Conservation (phyloP, 2,329 filamentous ascomycete species). For the Diplodia corticola region DNA sequence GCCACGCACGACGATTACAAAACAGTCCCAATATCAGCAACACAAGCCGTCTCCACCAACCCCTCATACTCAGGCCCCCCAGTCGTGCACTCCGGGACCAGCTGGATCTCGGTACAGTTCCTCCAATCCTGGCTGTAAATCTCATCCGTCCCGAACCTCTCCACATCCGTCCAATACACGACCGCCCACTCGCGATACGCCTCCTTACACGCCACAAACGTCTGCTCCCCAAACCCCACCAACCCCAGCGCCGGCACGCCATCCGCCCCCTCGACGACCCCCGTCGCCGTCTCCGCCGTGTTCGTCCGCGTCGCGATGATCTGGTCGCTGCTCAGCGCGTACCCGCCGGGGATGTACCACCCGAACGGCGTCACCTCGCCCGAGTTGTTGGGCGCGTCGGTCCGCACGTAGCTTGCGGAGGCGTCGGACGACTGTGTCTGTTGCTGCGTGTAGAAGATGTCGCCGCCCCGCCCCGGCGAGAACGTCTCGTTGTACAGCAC, state of each 20-base stretch:
- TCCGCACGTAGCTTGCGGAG: not conserved
- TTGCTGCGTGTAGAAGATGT: slow-evolving; percentile 14
- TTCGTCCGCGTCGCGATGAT: not conserved
- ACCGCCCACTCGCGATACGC: not conserved
- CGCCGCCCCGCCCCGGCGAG: not conserved
- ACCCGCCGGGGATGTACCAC: not conserved
- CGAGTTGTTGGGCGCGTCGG: not conserved
- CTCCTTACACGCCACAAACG: not conserved
- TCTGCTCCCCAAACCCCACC: not conserved
- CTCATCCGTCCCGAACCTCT: not conserved
- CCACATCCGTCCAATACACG: not conserved
- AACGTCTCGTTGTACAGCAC: not conserved
- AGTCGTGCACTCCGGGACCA: not conserved
- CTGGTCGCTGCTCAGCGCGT: not conserved
- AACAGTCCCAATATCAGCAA: not conserved
- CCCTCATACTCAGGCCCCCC: not conserved
- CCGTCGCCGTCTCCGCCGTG: not conserved
- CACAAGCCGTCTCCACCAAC: not conserved
- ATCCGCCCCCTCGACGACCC: not conserved
- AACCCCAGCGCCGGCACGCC: not conserved
- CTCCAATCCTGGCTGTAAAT: not conserved
- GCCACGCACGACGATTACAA: not conserved
- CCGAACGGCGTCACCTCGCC: slow-evolving; percentile 7
- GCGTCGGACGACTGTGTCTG: not conserved
- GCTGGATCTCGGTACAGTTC: not conserved